phyloP scores from a whole-genome alignment of 768 basidiomycete species.

The Rhizopogon sp. region DNA sequence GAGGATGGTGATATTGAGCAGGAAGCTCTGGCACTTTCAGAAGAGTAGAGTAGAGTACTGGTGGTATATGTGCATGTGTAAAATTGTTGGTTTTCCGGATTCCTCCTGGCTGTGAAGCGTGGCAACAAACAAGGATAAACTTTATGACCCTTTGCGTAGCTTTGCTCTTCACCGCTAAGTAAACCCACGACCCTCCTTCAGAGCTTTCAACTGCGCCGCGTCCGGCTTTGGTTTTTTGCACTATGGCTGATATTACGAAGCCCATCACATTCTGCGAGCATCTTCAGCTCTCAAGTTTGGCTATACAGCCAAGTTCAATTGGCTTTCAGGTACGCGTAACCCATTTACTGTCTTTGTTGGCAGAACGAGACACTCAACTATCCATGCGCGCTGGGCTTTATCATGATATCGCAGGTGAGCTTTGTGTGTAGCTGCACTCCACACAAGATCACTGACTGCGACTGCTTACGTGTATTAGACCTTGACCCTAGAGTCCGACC shows the following conservation, averaged over 20 bases:
- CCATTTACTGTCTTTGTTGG: slow-evolving; percentile 11
- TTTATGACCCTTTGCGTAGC: slow-evolving; percentile 16
- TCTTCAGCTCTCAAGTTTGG: slow-evolving; percentile 90
- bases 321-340: slow-evolving; percentile 80
- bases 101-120: slow-evolving; percentile 1
- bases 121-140: slow-evolving; percentile 29
- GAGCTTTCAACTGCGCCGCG: slow-evolving; percentile 10
- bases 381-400: slow-evolving; percentile 23
- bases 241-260: slow-evolving; percentile 39
- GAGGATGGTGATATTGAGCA: slow-evolving; percentile 67
- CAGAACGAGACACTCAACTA: not conserved
- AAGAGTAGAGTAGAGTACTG: slow-evolving; percentile 36
- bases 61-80: slow-evolving; percentile 1
- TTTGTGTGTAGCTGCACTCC: not conserved
- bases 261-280: slow-evolving; percentile 90
- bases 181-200: slow-evolving; percentile 20
- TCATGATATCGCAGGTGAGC: slow-evolving; percentile 15
- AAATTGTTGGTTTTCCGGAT: not conserved
- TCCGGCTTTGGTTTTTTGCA: slow-evolving; percentile 8
- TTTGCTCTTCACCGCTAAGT: slow-evolving; percentile 5
- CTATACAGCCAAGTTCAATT: slow-evolving; percentile 94
- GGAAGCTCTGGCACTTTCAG: slow-evolving; percentile 55
- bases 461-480: slow-evolving; percentile 45
- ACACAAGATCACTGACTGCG: not conserved
- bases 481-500: slow-evolving; percentile 94